Base-by-base conservation (phyloP, 2,329 filamentous ascomycete genomes). In the Aspergillus proliferans region DNA sequence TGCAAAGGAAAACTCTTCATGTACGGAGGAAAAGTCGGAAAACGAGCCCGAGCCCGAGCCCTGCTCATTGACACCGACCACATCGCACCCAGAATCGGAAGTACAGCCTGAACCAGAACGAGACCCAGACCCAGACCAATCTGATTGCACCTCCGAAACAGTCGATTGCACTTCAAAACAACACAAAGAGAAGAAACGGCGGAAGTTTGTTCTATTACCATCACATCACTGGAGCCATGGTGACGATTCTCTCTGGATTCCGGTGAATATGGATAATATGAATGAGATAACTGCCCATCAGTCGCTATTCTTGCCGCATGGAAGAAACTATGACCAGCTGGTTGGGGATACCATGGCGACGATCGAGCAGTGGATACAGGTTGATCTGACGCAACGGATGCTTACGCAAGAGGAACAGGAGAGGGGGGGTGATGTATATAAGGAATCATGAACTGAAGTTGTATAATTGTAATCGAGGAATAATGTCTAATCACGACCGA, bases 121-220 rank as follows among this genome's bases (percentile, higher is more conserved):
- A 22, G 22, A 22, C 22, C 22, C 22, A 22, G 22, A 22, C 22
- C 22, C 26, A 30, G 26, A 42, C 48, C n/a, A 10, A 45, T 40
- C 7, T 33, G 34, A 39, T 55, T 52, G 22, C 26, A 47, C 45
- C 3, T 33, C 53, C 2, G 50, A 54, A 28, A 52, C 19, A 15
- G 8, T 54, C 12, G 26, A 36, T 12, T 47, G 15, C 43, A 46
- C 34, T 33, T 45, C 40, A 50, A 54, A 67, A 58, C 24, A 65
- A 4, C 21, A 50, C 1, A 49, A 53, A 10, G 28, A 67, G 42
- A 85, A 84, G 58, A 30, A 30, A 12, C 76, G 86, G 45, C 80
- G 82, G 50, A 92, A 87, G 61, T 95, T 96, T 67, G 93, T 89
- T 70, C 82, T 84, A 58, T 70, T 92, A 3, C 88, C 80, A 1